Base-by-base conservation (phyloP, 139 green algal species). In the Gonium pectorale region DNA sequence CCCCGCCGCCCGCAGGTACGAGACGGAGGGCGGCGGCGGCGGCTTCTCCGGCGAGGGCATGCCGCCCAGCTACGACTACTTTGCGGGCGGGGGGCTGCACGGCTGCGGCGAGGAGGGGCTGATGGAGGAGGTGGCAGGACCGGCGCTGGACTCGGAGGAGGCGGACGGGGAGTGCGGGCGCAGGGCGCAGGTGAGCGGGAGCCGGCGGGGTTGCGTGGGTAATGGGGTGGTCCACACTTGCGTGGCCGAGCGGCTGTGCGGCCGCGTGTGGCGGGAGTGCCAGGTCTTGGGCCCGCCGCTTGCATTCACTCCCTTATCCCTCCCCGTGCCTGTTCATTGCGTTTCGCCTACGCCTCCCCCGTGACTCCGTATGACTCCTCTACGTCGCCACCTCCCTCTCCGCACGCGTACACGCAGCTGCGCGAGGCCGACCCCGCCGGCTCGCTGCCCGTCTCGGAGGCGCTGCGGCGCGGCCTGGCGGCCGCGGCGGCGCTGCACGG, bases 391-490 rank as follows among this genome's bases (percentile, higher is more conserved):
- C 64, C 11, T 3, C 17, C 26, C 33, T 60, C 31, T 41, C 44
- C 29, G 29, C 52, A 51, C 24, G 17, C 38, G 38, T 33, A 26
- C 38, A 24, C 5, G 29, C 83, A 85, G 72, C 49, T 90, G 64
- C 54, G 80, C 5, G 89, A 88, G 22, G 56, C 64, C 0, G 89
- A 92, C 67, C 89, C 89, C 24, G 77, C 87, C 43, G 66, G 64
- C 4, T 27, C 9, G 0, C 19, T 93, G 22, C 35, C 33, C 3
- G 49, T 93, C n/a, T 69, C 66, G 22, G 63, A 51, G 2, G 51
- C 80, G 43, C 79, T 92, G 71, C 44, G 79, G 3, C 64, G 83
- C 22, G 82, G 83, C 24, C 64, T 92, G 64, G 56, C 41, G 15
- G 89, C 86, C 31, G 84, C 78, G 5, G 67, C 66, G 13, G 67